Evolutionary conservation across 2,329 filamentous ascomycete species (phyloP).

Genomic region (Xylariaceae sp.): DNA sequence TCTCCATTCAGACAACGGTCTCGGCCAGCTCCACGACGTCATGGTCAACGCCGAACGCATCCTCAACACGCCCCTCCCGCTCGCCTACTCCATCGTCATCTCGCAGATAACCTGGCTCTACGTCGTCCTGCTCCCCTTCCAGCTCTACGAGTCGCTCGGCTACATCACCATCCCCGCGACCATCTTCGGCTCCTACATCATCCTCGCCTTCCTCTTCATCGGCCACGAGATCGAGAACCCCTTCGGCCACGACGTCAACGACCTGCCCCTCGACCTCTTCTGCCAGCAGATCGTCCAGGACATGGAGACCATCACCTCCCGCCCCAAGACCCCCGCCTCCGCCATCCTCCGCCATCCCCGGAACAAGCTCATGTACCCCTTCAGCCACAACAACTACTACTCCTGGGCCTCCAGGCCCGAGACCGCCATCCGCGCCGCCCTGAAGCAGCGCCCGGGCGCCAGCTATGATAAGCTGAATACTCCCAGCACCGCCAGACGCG

Average conservation of each 20-base stretch:
- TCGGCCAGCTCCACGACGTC: conserved; percentile 64
- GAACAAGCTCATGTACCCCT: conserved; percentile 48
- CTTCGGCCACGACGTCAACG: conserved; percentile 78
- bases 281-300: conserved; percentile 70
- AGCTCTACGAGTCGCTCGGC: conserved; percentile 56
- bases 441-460: conserved; percentile 27
- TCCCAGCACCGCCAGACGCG: background rate
- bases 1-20: conserved; percentile 43
- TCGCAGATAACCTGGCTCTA: conserved; percentile 84
- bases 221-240: conserved; percentile 81
- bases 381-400: conserved; percentile 31
- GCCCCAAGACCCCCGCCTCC: conserved; percentile 43
- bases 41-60: conserved; percentile 70
- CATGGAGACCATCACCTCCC: conserved; percentile 65
- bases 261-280: conserved; percentile 69
- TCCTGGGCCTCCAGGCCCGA: conserved; percentile 30
- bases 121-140: conserved; percentile 74
- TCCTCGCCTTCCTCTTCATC: conserved; percentile 68
- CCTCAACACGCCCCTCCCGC: conserved; percentile 73
- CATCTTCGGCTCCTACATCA: conserved; percentile 70
- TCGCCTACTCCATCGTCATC: conserved; percentile 79
- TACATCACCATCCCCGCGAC: conserved; percentile 78
- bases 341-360: conserved; percentile 43
- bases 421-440: conserved; percentile 23
- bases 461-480: conserved; percentile 2